Evolutionary conservation across 352 stramenopile species (phyloP).

Genomic region (Phytopythium helicoides): DNA sequence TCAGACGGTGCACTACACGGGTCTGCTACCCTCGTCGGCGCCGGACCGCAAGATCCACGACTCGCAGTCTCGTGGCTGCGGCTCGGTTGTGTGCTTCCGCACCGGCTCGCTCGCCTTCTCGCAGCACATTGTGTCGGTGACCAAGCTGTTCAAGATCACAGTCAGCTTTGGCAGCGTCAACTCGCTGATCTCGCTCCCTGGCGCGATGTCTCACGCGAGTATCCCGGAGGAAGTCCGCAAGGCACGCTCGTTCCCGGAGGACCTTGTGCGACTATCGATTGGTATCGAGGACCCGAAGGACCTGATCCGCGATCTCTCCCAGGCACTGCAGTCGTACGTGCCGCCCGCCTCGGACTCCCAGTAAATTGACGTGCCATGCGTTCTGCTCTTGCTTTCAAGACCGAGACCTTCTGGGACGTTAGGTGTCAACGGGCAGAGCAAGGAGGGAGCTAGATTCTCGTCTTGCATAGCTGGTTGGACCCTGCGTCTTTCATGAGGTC

Average conservation of each 20-base stretch:
- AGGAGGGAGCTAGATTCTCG: neutral
- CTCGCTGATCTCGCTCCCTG: conserved; percentile 90
- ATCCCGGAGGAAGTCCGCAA: conserved; percentile 92
- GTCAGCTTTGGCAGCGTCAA: conserved; percentile 92
- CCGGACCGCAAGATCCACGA: conserved; percentile 81
- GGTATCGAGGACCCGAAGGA: conserved; percentile 94
- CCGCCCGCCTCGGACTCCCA: conserved; percentile 16
- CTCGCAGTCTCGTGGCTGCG: conserved; percentile 76
- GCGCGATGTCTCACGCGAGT: conserved; percentile 95
- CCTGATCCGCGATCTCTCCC: conserved; percentile 92
- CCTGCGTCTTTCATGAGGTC: neutral
- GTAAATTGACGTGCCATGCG: conserved; percentile 8
- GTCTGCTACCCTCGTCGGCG: conserved; percentile 63
- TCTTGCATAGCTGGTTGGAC: neutral
- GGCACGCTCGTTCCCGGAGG: conserved; percentile 90
- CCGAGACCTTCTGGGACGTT: conserved; percentile 1
- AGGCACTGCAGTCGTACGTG: conserved; percentile 85
- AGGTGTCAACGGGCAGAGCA: neutral
- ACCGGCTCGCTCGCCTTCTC: conserved; percentile 85
- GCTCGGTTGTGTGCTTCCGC: conserved; percentile 91
- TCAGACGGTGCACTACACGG: conserved; percentile 91
- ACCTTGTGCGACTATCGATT: conserved; percentile 93
- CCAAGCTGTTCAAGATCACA: conserved; percentile 95
- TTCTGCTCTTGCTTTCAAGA: neutral
- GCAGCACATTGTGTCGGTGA: conserved; percentile 88